These are phyloP conservation scores for Goffeauzyma gilvescens DNA, from an alignment of 768 basidiomycete genomes.

Conservation along the genomic window DNA sequence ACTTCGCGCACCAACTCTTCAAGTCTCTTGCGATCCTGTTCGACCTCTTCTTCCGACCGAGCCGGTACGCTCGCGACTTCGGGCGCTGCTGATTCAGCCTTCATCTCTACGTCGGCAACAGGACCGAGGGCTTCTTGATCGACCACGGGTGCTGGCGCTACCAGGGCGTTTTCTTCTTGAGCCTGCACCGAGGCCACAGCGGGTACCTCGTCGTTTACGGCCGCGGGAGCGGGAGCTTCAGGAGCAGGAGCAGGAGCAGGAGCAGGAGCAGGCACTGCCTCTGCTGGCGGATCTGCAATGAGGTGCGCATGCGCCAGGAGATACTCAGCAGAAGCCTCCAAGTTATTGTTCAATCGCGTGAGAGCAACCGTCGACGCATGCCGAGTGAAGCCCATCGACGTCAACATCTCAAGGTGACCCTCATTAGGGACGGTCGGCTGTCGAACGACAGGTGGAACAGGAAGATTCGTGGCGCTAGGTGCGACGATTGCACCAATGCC, in stretches of 20 bases:
- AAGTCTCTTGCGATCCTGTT: no score
- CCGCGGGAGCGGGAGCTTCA: not conserved
- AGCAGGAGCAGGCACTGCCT: not conserved
- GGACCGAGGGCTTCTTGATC: not conserved
- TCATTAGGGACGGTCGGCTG: slow-evolving; percentile 3
- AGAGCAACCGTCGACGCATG: slow-evolving; percentile 69
- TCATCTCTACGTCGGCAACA: slow-evolving; percentile 6
- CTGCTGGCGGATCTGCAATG: slow-evolving; percentile 11
- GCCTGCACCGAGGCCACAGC: slow-evolving; percentile 11
- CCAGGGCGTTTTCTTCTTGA: no score
- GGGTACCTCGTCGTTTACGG: not conserved
- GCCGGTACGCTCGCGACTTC: no score
- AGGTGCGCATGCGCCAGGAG: slow-evolving; percentile 46
- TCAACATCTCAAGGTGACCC: slow-evolving; percentile 47
- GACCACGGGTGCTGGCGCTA: not conserved
- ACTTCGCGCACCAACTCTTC: no score
- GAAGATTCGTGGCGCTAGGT: not conserved
- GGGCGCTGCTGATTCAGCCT: no score
- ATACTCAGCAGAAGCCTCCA: slow-evolving; percentile 70
- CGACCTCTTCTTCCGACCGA: no score
- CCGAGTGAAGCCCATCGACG: slow-evolving; percentile 95
- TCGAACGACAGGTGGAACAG: not conserved
- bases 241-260: not conserved
- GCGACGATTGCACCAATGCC: not conserved
- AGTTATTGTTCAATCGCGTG: slow-evolving; percentile 65